phyloP scores from a whole-genome alignment of 1,139 yeast genomes.

The Wickerhamomyces sp. region DNA sequence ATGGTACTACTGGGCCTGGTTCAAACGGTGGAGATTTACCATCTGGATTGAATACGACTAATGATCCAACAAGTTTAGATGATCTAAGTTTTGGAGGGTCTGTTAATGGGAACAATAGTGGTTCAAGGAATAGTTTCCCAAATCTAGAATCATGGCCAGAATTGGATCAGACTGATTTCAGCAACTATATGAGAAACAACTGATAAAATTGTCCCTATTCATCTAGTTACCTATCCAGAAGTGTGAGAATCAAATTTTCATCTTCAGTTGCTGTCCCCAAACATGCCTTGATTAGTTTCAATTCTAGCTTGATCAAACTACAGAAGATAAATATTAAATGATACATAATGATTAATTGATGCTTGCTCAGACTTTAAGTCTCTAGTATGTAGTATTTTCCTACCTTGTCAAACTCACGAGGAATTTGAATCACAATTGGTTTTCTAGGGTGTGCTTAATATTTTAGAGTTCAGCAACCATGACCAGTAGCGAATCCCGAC shows the following conservation, averaged over 20 bases:
- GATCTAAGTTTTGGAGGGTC: constrained; percentile 7
- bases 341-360: too few species aligned
- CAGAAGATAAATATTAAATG: too few species aligned
- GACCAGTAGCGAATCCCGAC: neutral
- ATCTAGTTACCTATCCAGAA: neutral
- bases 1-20: constrained; percentile 22
- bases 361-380: too few species aligned
- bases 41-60: constrained; percentile 21
- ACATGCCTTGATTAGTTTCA: too few species aligned
- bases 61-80: constrained; percentile 18
- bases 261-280: neutral
- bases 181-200: constrained; percentile 1
- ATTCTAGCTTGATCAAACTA: too few species aligned
- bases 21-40: constrained; percentile 25
- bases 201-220: neutral
- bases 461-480: neutral
- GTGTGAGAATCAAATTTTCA: neutral
- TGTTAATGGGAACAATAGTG: neutral
- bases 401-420: neutral
- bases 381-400: too few species aligned
- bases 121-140: neutral
- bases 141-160: constrained; percentile 7
- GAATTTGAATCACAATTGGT: neutral
- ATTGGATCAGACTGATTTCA: constrained; percentile 5
- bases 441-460: neutral